These are phyloP conservation scores for Monosporascus sp. DNA, from an alignment of 2,329 filamentous ascomycete species.

Conservation along the genomic window DNA sequence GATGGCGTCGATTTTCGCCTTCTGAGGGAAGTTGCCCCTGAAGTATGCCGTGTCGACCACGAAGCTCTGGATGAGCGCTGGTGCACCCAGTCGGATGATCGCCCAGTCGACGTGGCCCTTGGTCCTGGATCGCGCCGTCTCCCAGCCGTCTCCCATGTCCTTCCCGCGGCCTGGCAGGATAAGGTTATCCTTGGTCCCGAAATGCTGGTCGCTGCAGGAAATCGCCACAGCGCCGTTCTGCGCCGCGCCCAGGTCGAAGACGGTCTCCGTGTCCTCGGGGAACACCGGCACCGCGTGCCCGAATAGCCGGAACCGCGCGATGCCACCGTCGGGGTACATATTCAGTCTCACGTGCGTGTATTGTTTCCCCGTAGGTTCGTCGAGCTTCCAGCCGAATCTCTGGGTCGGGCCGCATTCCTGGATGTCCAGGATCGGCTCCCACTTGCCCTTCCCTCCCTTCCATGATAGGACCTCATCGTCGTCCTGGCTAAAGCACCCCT, in stretches of 20 bases:
- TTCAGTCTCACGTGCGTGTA: constrained; percentile 77
- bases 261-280: constrained; percentile 55
- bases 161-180: constrained; percentile 72
- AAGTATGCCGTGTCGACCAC: constrained; percentile 80
- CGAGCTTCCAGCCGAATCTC: constrained; percentile 67
- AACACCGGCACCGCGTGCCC: constrained; percentile 73
- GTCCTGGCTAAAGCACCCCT: constrained; percentile 63
- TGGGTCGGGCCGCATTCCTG: constrained; percentile 70
- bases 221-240: constrained; percentile 74
- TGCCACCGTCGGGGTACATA: constrained; percentile 83
- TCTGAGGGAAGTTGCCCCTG: constrained; percentile 76
- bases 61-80: constrained; percentile 59
- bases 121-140: constrained; percentile 69
- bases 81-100: constrained; percentile 67
- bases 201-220: constrained; percentile 77
- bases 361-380: constrained; percentile 52
- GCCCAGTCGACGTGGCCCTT: constrained; percentile 74
- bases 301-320: constrained; percentile 73
- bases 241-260: constrained; percentile 72
- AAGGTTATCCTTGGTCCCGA: constrained; percentile 74
- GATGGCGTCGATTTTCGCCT: constrained; percentile 62
- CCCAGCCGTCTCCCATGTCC: constrained; percentile 88
- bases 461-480: constrained; percentile 60
- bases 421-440: constrained; percentile 65
- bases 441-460: constrained; percentile 53